phyloP scores from a whole-genome alignment of 305 asterid genomes.

The Caryopteris hybrid region DNA sequence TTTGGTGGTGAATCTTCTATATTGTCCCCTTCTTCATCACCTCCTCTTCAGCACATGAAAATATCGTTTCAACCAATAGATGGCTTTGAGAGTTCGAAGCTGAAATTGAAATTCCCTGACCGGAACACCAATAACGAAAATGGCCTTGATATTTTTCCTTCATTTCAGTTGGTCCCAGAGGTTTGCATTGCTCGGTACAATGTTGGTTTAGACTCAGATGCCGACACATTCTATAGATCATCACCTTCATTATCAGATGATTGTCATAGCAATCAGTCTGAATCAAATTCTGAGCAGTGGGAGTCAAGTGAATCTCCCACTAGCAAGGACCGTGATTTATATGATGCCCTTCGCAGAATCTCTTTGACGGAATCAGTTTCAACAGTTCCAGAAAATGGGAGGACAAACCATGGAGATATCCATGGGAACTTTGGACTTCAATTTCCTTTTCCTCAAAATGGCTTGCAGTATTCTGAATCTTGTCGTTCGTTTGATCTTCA shows the following conservation, averaged over 20 bases:
- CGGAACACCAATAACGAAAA: conserved; percentile 40
- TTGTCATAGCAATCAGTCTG: conserved; percentile 61
- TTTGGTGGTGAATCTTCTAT: conserved; percentile 44
- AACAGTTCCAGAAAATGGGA: conserved; percentile 33
- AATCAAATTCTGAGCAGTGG: conserved; percentile 82
- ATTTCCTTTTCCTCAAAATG: conserved; percentile 31
- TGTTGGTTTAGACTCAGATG: conserved; percentile 73
- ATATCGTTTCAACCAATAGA: conserved; percentile 79
- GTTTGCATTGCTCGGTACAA: conserved; percentile 37
- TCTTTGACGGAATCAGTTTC: conserved; percentile 61
- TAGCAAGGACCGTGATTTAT: conserved; percentile 57
- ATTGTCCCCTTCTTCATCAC: conserved; percentile 74
- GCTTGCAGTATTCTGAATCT: conserved; percentile 41
- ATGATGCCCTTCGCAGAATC: conserved; percentile 56
- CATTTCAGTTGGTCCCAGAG: conserved; percentile 95
- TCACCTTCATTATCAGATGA: conserved; percentile 75
- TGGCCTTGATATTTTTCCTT: conserved; percentile 56
- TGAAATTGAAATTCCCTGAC: conserved; percentile 73
- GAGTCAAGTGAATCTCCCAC: conserved; percentile 67
- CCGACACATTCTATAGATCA: conserved; percentile 80
- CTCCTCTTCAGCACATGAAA: conserved; percentile 92
- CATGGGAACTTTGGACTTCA: conserved; percentile 27
- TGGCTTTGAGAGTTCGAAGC: conserved; percentile 59
- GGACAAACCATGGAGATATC: conserved; percentile 31
- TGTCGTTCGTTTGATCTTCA: conserved; percentile 53